Base-by-base conservation (phyloP, 2,329 filamentous ascomycete species). In the Magnaporthiopsis incrustans region DNA sequence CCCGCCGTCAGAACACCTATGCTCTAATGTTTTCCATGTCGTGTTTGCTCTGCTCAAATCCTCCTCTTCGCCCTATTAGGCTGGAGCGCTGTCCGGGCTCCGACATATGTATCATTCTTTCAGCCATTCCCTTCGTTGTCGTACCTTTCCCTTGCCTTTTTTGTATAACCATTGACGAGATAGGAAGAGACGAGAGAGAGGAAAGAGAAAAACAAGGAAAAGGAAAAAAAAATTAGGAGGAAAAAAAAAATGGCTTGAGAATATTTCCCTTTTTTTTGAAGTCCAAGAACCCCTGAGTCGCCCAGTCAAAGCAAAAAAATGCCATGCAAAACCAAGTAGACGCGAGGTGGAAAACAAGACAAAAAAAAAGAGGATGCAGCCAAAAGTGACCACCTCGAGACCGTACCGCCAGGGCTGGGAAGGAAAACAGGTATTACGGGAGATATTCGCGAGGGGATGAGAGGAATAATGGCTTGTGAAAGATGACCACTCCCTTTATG, bases 241-340 rank as follows among this genome's bases (percentile, higher is more conserved):
- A 32, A 59, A 63, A 44, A 44, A 59, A 61, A 44, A 44, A 44
- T 2, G 44, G 32, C 25, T 57, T 11, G 30, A 44, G 59, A 58
- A 62, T 60, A 63, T 33, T 6, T 4, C 56, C 27, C 53, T 60
- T 67, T 61, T 67, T 67, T 67, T 44, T 64, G 63, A 64, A 59
- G 59, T 64, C 67, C 66, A 58, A 62, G 64, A 62, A 61, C 60
- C 30, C 30, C 38, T 33, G 50, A 38, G 30, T 53, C 18, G 44
- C 44, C 44, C 60, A 67, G 59, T 50, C 35, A 26, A 60, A 35
- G 58, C 59, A 22, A 25, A 61, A 30, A 12, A 12, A 35, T 26
- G 50, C 25, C 33, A 60, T 30, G 12, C 30, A 59, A 33, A 60
- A 59, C 30, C 63, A 60, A 57, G 38, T 5, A 44, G 57, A 64